Evolutionary conservation across 2,329 filamentous ascomycete genomes (phyloP).

Genomic region (Cercospora sp.): DNA sequence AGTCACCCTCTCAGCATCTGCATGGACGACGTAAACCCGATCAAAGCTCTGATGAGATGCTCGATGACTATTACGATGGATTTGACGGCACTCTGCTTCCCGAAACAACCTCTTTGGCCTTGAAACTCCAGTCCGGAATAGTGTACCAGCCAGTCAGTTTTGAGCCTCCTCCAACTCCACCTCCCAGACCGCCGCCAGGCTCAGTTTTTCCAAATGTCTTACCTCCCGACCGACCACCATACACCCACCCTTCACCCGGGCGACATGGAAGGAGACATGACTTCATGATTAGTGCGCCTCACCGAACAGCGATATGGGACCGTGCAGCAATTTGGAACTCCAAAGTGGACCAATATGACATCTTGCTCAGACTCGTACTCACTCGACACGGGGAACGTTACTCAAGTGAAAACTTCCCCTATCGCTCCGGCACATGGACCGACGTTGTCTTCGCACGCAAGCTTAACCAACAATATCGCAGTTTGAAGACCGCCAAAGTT

Average conservation of each 20-base stretch:
- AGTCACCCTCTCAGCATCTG: background rate
- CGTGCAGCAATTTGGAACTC: slow-evolving; percentile 18
- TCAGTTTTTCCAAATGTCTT: background rate
- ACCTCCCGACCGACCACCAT: background rate
- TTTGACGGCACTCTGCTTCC: slow-evolving; percentile 1
- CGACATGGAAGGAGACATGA: slow-evolving; percentile 5
- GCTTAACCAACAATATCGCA: slow-evolving; percentile 18
- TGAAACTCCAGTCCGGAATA: background rate
- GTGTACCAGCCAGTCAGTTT: background rate
- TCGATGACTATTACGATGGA: slow-evolving; percentile 14
- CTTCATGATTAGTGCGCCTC: slow-evolving; percentile 8
- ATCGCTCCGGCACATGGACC: slow-evolving; percentile 17
- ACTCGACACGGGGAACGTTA: slow-evolving; percentile 25
- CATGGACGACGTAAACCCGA: background rate
- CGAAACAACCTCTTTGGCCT: background rate
- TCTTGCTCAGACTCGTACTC: slow-evolving; percentile 21
- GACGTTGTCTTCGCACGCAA: slow-evolving; percentile 21
- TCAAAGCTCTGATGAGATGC: slow-evolving; percentile 13
- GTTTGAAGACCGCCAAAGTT: slow-evolving; percentile 24
- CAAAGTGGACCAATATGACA: background rate
- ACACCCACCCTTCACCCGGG: background rate
- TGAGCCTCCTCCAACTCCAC: slow-evolving; percentile 1
- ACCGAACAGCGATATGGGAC: slow-evolving; percentile 21
- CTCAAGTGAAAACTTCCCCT: slow-evolving; percentile 15
- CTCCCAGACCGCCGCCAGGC: background rate